phyloP scores from a whole-genome alignment of 345 rosid species.

The Euclidium syriacum region DNA sequence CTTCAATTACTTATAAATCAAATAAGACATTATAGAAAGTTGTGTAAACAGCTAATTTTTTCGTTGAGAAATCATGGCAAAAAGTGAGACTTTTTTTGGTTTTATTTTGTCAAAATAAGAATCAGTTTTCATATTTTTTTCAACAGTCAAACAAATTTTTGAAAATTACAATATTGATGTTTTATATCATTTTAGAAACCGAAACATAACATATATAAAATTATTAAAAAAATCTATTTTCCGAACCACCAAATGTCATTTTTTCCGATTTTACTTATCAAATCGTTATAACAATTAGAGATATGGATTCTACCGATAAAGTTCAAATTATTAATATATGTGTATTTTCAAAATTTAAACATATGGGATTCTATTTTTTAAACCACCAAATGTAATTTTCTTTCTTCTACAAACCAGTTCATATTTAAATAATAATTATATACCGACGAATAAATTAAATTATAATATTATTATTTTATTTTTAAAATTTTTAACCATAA shows the following conservation, averaged over 20 bases:
- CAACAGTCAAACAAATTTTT: not conserved
- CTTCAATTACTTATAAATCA: constrained; percentile 8
- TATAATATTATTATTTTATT: no score
- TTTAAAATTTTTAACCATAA: no score
- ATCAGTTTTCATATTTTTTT: not conserved
- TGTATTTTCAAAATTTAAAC: no score
- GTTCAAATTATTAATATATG: no score
- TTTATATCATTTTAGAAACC: not conserved
- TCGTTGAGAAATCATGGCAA: not conserved
- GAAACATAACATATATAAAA: not conserved
- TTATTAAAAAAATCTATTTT: not conserved
- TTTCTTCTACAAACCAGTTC: no score
- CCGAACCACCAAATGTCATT: not conserved
- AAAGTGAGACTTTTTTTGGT: constrained; percentile 6
- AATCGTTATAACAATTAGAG: not conserved
- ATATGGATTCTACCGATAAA: not conserved
- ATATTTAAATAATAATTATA: no score
- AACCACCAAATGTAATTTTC: no score
- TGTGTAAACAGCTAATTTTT: constrained; percentile 12
- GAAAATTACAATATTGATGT: not conserved
- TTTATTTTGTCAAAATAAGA: constrained; percentile 2
- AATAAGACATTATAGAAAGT: constrained; percentile 3
- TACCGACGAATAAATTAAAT: no score
- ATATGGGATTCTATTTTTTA: no score
- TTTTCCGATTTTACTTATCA: not conserved